A percentile compares a stretch with the other conserved stretches of the same genome.
These are phyloP conservation scores for Geranomyces michiganensis DNA, from an alignment of 192 early-diverging fungal genomes.

Conservation along the genomic window DNA sequence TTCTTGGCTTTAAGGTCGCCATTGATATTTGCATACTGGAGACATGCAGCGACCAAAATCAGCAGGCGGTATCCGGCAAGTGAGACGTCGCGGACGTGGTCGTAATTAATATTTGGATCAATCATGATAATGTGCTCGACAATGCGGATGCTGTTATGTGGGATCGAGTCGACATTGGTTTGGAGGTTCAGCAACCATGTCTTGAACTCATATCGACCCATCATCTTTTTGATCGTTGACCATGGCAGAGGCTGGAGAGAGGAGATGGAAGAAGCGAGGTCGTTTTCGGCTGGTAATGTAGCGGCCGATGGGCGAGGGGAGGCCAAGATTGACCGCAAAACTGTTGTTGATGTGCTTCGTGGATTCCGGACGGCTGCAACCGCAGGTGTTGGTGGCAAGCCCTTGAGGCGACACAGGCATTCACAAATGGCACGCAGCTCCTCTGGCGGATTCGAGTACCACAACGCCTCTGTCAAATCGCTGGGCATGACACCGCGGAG, in stretches of 20 bases:
- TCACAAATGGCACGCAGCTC: constrained; percentile 58
- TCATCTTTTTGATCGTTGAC: constrained; percentile 47
- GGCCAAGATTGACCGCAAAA: too few relatives aligned
- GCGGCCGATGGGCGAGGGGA: not conserved
- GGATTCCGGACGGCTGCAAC: not conserved
- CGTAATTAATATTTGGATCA: constrained; percentile 54
- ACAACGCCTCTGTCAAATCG: constrained; percentile 52
- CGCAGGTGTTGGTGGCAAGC: not conserved
- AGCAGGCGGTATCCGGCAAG: constrained; percentile 53
- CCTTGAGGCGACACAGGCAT: constrained; percentile 53
- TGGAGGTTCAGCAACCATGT: constrained; percentile 48
- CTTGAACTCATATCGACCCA: constrained; percentile 53
- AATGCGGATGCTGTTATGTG: constrained; percentile 32
- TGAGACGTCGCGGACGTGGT: constrained; percentile 51
- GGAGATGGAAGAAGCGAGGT: not conserved
- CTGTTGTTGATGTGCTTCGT: too few relatives aligned
- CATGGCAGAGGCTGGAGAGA: constrained; percentile 35
- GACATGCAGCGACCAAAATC: constrained; percentile 59
- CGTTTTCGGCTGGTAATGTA: not conserved
- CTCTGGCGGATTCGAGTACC: constrained; percentile 52
- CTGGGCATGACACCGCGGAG: constrained; percentile 40
- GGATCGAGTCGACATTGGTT: constrained; percentile 45
- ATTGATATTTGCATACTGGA: constrained; percentile 50
- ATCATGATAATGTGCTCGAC: constrained; percentile 58
- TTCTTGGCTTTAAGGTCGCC: constrained; percentile 17